These are phyloP conservation scores for Russula vinacea DNA, from an alignment of 768 basidiomycete genomes.

Conservation along the genomic window DNA sequence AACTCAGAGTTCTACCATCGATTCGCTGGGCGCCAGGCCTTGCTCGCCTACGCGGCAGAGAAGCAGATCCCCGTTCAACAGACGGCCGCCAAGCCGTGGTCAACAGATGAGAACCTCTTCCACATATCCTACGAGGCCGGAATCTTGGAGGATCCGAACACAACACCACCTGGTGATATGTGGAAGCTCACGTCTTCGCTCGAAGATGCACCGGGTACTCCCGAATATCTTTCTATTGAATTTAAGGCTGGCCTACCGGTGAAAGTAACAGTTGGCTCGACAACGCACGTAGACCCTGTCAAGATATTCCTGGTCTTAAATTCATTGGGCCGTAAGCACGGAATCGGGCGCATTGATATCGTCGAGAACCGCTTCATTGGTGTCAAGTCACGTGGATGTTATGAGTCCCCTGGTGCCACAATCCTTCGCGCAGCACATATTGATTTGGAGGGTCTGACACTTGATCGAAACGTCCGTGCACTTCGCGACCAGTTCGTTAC, in stretches of 20 bases:
- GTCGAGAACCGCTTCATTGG: conserved; percentile 99
- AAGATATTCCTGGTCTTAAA: conserved; percentile 93
- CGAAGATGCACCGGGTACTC: conserved; percentile 72
- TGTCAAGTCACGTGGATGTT: conserved; percentile 99
- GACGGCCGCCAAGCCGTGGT: conserved; percentile 97
- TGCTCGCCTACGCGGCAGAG: conserved; percentile 84
- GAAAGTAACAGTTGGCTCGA: conserved; percentile 59
- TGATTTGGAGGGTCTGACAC: conserved; percentile 95
- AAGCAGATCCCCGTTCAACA: conserved; percentile 91
- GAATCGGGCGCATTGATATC: conserved; percentile 95
- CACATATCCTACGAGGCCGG: conserved; percentile 99
- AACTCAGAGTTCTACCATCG: conserved; percentile 88
- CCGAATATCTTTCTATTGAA: conserved; percentile 81
- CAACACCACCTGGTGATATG: conserved; percentile 93
- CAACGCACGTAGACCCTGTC: conserved; percentile 84
- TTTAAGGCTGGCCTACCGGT: conserved; percentile 85
- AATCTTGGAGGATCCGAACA: conserved; percentile 95
- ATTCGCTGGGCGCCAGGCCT: conserved; percentile 91
- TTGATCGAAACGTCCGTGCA: conserved; percentile 94
- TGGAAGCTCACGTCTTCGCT: conserved; percentile 94
- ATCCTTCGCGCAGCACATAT: conserved; percentile 94
- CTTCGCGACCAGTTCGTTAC: conserved; percentile 95
- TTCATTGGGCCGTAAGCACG: conserved; percentile 89
- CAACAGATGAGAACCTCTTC: conserved; percentile 99
- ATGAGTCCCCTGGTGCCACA: conserved; percentile 95